These are phyloP conservation scores for Fusarium acutatum DNA, from an alignment of 2,329 filamentous ascomycete species.

Conservation along the genomic window DNA sequence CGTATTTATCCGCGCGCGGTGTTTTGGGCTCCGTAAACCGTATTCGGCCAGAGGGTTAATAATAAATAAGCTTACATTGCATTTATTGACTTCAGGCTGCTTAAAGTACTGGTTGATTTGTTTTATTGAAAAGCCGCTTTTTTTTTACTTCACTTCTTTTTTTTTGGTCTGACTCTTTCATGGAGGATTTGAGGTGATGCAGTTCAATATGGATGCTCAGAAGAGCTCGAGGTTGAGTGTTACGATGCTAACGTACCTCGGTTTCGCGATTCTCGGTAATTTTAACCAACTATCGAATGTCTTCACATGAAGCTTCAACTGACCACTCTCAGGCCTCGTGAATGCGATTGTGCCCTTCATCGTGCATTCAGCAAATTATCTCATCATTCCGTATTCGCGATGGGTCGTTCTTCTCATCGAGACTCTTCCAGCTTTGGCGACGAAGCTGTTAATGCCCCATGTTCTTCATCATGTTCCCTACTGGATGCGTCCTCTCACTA, in stretches of 20 bases:
- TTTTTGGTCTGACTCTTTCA: background rate
- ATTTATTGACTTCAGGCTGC: background rate
- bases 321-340: constrained; percentile 40
- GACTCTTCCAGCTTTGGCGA: constrained; percentile 41
- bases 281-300: too few relatives aligned
- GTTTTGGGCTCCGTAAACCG: background rate
- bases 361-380: constrained; percentile 46
- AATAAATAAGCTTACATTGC: background rate
- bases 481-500: constrained; percentile 41
- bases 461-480: constrained; percentile 41
- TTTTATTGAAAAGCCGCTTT: background rate
- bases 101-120: background rate
- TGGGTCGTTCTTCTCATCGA: constrained; percentile 46
- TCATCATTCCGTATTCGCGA: constrained; percentile 47
- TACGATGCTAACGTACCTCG: constrained; percentile 35
- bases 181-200: background rate
- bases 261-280: constrained; percentile 41
- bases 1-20: background rate
- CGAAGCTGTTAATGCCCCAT: constrained; percentile 44
- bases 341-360: constrained; percentile 44
- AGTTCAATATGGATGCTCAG: background rate
- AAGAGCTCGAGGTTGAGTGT: constrained; percentile 1
- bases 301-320: background rate
- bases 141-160: background rate
- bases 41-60: background rate